Evolutionary conservation across 495 filamentous ascomycete genomes (phyloP).

Genomic region (Penicillium desertorum): DNA sequence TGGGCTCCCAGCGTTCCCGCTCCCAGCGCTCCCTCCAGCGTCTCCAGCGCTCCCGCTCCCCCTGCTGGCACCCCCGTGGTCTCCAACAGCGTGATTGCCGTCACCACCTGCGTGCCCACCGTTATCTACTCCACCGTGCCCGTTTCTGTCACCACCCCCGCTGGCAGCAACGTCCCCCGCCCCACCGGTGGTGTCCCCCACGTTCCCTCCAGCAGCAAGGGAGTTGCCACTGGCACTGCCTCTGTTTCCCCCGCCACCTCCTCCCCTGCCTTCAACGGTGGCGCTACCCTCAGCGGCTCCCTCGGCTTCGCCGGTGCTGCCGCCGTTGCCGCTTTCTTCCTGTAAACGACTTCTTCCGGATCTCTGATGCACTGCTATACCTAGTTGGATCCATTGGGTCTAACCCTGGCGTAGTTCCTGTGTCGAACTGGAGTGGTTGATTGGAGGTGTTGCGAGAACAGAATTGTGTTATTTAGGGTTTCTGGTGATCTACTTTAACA

Average conservation of each 20-base stretch:
- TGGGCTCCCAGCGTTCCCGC: constrained; percentile 14
- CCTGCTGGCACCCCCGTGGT: constrained; percentile 16
- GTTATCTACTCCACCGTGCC: constrained; percentile 43
- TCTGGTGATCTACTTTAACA: constrained; percentile 31
- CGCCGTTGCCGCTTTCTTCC: constrained; percentile 52
- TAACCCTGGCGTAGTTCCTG: not conserved
- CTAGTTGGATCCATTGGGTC: constrained; percentile 13
- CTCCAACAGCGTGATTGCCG: constrained; percentile 32
- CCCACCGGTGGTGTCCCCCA: constrained; percentile 28
- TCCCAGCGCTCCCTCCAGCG: constrained; percentile 10
- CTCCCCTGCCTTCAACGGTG: constrained; percentile 47
- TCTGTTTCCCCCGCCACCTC: constrained; percentile 36
- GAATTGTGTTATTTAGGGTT: constrained; percentile 35
- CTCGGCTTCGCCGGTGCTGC: constrained; percentile 50
- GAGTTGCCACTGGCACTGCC: constrained; percentile 23
- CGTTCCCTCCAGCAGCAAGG: constrained; percentile 24
- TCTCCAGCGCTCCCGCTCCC: constrained; percentile 17
- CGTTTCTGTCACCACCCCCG: constrained; percentile 24
- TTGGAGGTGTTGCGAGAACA: constrained; percentile 15
- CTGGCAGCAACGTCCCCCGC: constrained; percentile 19
- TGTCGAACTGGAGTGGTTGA: constrained; percentile 3
- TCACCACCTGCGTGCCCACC: constrained; percentile 48
- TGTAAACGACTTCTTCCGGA: constrained; percentile 45
- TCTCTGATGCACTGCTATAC: constrained; percentile 24
- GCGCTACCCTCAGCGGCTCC: constrained; percentile 48